Evolutionary conservation across 1,284 basidiomycete species (phyloP).

Genomic region (Sporisorium graminicola): DNA sequence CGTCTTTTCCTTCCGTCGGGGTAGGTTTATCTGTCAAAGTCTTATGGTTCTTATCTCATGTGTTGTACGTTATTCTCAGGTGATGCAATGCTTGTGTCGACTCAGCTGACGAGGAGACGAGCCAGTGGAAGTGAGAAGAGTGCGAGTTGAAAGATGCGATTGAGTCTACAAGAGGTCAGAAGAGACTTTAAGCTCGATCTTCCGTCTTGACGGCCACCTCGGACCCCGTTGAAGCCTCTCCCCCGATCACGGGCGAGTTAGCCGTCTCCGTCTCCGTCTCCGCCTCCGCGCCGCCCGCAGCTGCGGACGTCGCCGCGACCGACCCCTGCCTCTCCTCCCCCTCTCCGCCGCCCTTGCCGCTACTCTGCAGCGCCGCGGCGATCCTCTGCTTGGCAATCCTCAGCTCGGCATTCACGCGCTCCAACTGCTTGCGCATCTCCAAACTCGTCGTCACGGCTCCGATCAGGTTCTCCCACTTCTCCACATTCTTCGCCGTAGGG

Average conservation of each 20-base stretch:
- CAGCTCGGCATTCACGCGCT: constrained; percentile 59
- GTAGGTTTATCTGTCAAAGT: not conserved
- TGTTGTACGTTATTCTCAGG: constrained; percentile 1
- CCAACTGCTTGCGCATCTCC: constrained; percentile 67
- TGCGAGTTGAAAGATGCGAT: not conserved
- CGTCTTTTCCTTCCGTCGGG: not conserved
- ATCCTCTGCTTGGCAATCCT: constrained; percentile 44
- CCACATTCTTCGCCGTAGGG: constrained; percentile 65
- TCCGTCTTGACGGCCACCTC: constrained; percentile 22
- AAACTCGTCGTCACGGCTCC: constrained; percentile 66
- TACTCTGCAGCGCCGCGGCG: constrained; percentile 17
- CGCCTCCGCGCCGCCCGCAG: not conserved
- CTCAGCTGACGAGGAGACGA: not conserved
- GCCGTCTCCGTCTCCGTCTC: not conserved
- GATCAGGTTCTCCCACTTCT: constrained; percentile 68
- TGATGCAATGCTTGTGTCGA: not conserved
- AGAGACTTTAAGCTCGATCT: not conserved
- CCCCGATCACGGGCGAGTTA: not conserved
- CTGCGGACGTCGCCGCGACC: not conserved
- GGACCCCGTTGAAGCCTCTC: not conserved
- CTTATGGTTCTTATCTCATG: not conserved
- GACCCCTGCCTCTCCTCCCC: not conserved
- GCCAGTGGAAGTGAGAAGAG: not conserved
- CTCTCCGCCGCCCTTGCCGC: not conserved
- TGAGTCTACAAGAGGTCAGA: not conserved